Evolutionary conservation across 1,284 basidiomycete species (phyloP).

Genomic region (Schizophyllum amplum): DNA sequence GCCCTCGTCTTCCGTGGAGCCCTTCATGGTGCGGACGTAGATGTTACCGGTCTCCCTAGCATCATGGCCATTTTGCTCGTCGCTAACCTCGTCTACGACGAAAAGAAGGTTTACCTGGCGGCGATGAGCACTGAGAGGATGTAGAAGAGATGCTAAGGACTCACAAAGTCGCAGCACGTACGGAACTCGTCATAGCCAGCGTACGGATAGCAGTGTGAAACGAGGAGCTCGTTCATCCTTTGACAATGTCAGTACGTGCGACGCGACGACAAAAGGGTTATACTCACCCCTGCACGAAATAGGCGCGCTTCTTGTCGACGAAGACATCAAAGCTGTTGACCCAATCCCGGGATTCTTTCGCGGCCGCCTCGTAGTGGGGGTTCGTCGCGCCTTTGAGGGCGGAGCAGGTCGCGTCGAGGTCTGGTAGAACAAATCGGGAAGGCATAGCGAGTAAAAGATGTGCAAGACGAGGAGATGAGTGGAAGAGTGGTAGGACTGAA

Average conservation of each 20-base stretch:
- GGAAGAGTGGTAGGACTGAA: background rate
- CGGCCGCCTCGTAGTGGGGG: conserved; percentile 1
- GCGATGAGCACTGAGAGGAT: background rate
- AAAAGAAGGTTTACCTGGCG: conserved; percentile 7
- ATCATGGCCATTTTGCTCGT: conserved; percentile 4
- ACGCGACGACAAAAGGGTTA: background rate
- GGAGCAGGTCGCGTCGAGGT: conserved; percentile 5
- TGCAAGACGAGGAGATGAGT: background rate
- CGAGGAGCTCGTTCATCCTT: conserved; percentile 3
- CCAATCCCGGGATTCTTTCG: conserved; percentile 4
- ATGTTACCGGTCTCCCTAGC: conserved; percentile 1
- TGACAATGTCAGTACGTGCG: background rate
- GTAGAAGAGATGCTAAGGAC: background rate
- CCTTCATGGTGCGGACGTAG: conserved; percentile 3
- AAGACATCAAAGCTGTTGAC: conserved; percentile 5
- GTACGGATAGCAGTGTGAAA: conserved; percentile 8
- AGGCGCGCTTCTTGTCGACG: conserved; percentile 8
- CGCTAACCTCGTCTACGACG: conserved; percentile 10
- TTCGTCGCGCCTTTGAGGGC: conserved; percentile 4
- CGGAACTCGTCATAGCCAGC: conserved; percentile 4
- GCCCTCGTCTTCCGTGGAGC: conserved; percentile 1
- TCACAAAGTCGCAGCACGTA: conserved; percentile 7
- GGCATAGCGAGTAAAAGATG: background rate
- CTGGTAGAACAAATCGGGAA: conserved; percentile 3
- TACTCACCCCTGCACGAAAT: background rate